These are phyloP conservation scores for Takashimella tepidaria DNA, from an alignment of 1,284 basidiomycete genomes.

Conservation along the genomic window DNA sequence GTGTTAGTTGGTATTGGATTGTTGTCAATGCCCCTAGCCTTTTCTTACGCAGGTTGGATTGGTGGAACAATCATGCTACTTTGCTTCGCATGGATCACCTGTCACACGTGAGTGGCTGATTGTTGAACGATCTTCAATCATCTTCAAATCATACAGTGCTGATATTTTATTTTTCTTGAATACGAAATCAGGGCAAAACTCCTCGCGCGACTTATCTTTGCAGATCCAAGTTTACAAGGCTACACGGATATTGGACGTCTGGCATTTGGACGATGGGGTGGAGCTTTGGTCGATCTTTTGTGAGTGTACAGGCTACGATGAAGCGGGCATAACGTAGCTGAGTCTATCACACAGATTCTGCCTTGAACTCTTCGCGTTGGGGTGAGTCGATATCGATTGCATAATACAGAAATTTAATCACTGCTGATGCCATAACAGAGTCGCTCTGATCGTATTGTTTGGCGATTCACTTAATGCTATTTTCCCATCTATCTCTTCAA, in stretches of 20 bases:
- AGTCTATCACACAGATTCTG: conserved; percentile 57
- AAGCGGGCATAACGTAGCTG: conserved; percentile 53
- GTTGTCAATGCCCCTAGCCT: conserved; percentile 81
- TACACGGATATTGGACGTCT: conserved; percentile 85
- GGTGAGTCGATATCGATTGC: conserved; percentile 13
- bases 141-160: conserved; percentile 3
- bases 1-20: conserved; percentile 84
- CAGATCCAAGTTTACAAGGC: conserved; percentile 65
- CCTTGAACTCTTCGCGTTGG: conserved; percentile 67
- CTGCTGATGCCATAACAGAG: conserved; percentile 51
- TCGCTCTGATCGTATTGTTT: conserved; percentile 77
- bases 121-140: no score
- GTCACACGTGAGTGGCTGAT: conserved; percentile 74
- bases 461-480: conserved; percentile 76
- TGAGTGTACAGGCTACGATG: conserved; percentile 36
- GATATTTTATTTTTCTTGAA: neutral
- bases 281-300: conserved; percentile 43
- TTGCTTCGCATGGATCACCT: conserved; percentile 72
- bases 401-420: neutral
- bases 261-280: conserved; percentile 72
- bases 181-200: conserved; percentile 71
- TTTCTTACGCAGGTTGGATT: conserved; percentile 81
- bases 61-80: conserved; percentile 67
- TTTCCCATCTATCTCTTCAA: conserved; percentile 60
- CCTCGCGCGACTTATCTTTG: conserved; percentile 66